A percentile compares a stretch with the other conserved stretches of the same genome.
These are phyloP conservation scores for Colletotrichum cordylinicola DNA, from an alignment of 2,329 filamentous ascomycete species.

Conservation along the genomic window DNA sequence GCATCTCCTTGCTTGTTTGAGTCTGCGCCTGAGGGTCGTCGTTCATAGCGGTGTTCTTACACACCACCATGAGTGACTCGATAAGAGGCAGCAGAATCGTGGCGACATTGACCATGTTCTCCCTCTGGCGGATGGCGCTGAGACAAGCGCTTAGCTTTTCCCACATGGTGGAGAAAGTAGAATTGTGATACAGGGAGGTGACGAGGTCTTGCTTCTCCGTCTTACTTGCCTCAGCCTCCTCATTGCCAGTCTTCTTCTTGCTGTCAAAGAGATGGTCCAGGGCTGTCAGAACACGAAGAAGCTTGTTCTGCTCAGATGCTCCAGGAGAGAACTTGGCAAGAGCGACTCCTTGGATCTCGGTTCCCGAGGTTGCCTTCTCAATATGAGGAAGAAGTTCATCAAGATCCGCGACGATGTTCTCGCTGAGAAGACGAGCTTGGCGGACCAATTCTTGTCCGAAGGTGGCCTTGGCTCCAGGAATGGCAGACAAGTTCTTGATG, in stretches of 20 bases:
- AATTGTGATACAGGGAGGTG: conserved; percentile 86
- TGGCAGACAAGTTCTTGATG: conserved; percentile 96
- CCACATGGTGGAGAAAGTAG: conserved; percentile 91
- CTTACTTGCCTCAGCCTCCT: conserved; percentile 57
- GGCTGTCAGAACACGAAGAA: conserved; percentile 89
- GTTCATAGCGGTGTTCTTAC: conserved; percentile 91
- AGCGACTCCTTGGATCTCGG: conserved; percentile 93
- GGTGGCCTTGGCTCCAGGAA: conserved; percentile 85
- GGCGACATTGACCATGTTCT: conserved; percentile 96
- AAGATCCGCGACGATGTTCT: conserved; percentile 84
- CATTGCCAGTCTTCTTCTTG: conserved; percentile 65
- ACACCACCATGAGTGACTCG: conserved; percentile 97
- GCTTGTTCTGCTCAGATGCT: conserved; percentile 95
- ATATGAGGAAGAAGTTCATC: conserved; percentile 87
- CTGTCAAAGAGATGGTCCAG: conserved; percentile 95
- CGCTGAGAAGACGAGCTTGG: conserved; percentile 84
- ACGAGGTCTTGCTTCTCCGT: conserved; percentile 83
- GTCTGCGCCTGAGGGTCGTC: conserved; percentile 58
- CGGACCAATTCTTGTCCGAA: conserved; percentile 93
- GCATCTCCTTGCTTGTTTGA: conserved; percentile 64
- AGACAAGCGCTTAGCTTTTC: conserved; percentile 89
- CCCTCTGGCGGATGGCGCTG: conserved; percentile 84
- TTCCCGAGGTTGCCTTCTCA: conserved; percentile 83
- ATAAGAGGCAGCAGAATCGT: conserved; percentile 94
- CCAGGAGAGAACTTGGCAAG: conserved; percentile 95